Percentiles rank a stretch among this genome's conserved stretches.
Evolutionary conservation across 768 basidiomycete species (phyloP).

Genomic region (Tulasnella sp.): DNA sequence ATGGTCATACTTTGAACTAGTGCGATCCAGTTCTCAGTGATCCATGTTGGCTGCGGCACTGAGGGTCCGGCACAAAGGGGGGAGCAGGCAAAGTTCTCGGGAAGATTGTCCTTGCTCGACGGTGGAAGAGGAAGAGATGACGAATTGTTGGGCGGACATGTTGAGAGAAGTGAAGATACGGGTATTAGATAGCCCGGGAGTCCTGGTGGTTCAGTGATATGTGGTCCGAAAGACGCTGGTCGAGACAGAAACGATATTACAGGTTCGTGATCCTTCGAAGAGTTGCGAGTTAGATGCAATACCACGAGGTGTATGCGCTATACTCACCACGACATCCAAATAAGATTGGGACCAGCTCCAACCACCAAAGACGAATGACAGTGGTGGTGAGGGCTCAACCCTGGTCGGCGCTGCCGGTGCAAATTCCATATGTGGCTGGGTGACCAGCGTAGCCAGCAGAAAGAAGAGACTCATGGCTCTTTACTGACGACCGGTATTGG

Average conservation of each 20-base stretch:
- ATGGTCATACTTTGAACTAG: constrained; percentile 61
- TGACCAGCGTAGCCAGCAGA: not conserved
- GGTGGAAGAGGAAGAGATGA: constrained; percentile 32
- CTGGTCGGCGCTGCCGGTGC: not conserved
- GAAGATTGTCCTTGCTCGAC: constrained; percentile 1
- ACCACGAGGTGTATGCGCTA: not conserved
- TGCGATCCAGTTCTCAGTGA: constrained; percentile 78
- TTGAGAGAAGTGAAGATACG: constrained; percentile 55
- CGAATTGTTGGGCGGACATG: constrained; percentile 40
- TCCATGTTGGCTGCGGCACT: constrained; percentile 44
- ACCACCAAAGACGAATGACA: not conserved
- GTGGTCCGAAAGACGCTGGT: constrained; percentile 67
- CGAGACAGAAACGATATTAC: constrained; percentile 56
- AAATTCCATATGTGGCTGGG: not conserved
- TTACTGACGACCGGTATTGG: not conserved
- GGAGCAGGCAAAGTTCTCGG: constrained; percentile 61
- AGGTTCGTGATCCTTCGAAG: constrained; percentile 26
- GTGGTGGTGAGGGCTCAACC: constrained; percentile 6
- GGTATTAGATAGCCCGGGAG: constrained; percentile 70
- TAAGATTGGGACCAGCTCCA: constrained; percentile 26
- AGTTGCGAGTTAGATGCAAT: not conserved
- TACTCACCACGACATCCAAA: constrained; percentile 27
- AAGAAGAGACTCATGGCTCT: not conserved
- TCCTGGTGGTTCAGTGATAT: constrained; percentile 44
- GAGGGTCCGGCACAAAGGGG: constrained; percentile 56